Evolutionary conservation across 163 green algal genomes (phyloP).

Genomic region (Scenedesmus sp.): DNA sequence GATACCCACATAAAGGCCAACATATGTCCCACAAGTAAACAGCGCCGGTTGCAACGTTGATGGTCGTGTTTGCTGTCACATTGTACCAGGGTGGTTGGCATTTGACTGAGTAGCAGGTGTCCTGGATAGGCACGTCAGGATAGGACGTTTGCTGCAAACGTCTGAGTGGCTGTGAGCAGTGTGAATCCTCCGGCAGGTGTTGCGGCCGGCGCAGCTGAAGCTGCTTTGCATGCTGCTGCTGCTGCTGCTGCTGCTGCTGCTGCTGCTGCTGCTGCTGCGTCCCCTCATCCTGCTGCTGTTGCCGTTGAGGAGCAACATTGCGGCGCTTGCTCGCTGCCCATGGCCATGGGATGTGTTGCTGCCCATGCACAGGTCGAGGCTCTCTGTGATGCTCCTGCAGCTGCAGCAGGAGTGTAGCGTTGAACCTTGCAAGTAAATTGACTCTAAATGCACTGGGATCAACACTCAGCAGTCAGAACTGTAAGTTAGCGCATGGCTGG

Average conservation of each 20-base stretch:
- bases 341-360: background rate
- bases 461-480: background rate
- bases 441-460: no score
- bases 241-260: background rate
- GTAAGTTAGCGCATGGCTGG: no score
- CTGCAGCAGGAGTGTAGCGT: background rate
- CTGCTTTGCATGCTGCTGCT: background rate
- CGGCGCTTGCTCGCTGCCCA: background rate
- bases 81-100: background rate
- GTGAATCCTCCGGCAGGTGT: background rate
- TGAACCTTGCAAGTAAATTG: no score
- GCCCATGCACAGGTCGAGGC: background rate
- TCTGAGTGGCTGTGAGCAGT: background rate
- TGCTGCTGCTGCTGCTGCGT: background rate
- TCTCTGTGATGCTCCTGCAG: background rate
- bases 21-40: conserved; percentile 1
- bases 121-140: background rate
- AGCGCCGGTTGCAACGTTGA: background rate
- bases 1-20: background rate
- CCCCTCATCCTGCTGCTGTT: background rate
- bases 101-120: background rate
- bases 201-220: background rate
- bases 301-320: background rate
- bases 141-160: background rate
- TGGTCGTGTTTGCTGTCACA: background rate